Conservation (phyloP, 2,329 filamentous ascomycete genomes). For the Diaporthe humulicola region DNA sequence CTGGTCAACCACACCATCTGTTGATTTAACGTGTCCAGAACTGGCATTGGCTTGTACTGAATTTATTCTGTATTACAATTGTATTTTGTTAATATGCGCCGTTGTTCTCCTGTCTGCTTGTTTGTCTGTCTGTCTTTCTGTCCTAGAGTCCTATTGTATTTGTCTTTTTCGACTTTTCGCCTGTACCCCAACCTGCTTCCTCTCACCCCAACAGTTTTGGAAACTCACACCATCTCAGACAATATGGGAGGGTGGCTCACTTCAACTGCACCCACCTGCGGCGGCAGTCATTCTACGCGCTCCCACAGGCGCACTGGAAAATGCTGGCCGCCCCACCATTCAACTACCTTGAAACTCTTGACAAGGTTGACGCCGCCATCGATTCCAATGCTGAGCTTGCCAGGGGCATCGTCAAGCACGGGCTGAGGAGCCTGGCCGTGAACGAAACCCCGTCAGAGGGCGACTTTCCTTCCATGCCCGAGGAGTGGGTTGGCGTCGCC, state of each 20-base stretch:
- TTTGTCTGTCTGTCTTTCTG: neutral
- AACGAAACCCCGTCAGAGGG: conserved; percentile 50
- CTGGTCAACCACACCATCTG: neutral
- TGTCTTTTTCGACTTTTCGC: neutral
- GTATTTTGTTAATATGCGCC: neutral
- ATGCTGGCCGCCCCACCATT: conserved; percentile 86
- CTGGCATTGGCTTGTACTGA: neutral
- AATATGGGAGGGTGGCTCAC: conserved; percentile 88
- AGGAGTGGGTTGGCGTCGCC: conserved; percentile 78
- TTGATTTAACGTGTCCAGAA: neutral
- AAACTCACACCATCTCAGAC: conserved; percentile 62
- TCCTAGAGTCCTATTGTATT: neutral
- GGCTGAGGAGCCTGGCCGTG: conserved; percentile 76
- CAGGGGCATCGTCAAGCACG: conserved; percentile 79
- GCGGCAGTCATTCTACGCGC: conserved; percentile 91
- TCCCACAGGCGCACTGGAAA: conserved; percentile 86
- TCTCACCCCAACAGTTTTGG: conserved; percentile 3
- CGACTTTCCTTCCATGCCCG: conserved; percentile 62
- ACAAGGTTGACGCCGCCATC: conserved; percentile 87
- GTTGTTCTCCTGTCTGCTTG: neutral
- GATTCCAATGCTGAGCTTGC: conserved; percentile 89
- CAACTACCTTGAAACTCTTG: conserved; percentile 82
- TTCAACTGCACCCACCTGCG: conserved; percentile 92
- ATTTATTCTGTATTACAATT: neutral
- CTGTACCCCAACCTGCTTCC: neutral